phyloP scores from a whole-genome alignment of 2,329 filamentous ascomycete species.

The Ophiostoma sp. region DNA sequence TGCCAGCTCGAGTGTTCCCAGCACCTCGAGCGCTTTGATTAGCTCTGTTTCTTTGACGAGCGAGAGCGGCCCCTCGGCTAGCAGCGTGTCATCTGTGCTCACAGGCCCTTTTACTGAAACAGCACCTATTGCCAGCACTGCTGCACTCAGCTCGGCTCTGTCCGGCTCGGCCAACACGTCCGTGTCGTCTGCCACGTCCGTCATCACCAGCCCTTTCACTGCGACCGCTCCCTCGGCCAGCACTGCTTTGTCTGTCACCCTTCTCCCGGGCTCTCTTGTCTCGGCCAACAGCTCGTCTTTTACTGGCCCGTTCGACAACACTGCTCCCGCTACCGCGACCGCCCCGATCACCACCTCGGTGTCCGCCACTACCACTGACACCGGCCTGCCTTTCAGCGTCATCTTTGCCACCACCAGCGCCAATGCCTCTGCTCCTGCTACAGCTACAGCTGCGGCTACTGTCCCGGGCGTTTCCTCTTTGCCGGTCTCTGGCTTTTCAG shows the following conservation, averaged over 20 bases:
- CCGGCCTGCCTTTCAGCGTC: background rate
- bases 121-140: no score
- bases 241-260: background rate
- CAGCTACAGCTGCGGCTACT: no score
- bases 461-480: background rate
- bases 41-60: background rate
- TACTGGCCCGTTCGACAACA: background rate
- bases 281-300: background rate
- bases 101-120: background rate
- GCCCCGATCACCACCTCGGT: background rate
- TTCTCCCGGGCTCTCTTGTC: background rate
- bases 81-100: background rate
- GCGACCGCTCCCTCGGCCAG: no score
- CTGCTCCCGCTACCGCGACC: background rate
- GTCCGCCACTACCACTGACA: background rate
- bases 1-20: background rate
- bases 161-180: no score
- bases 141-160: no score
- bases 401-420: background rate
- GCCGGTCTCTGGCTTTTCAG: background rate
- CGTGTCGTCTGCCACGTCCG: no score
- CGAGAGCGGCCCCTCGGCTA: background rate
- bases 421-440: background rate
- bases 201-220: no score
- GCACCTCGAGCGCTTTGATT: background rate